These are phyloP conservation scores for Phallus indusiatus DNA, from an alignment of 768 basidiomycete species.

Conservation along the genomic window DNA sequence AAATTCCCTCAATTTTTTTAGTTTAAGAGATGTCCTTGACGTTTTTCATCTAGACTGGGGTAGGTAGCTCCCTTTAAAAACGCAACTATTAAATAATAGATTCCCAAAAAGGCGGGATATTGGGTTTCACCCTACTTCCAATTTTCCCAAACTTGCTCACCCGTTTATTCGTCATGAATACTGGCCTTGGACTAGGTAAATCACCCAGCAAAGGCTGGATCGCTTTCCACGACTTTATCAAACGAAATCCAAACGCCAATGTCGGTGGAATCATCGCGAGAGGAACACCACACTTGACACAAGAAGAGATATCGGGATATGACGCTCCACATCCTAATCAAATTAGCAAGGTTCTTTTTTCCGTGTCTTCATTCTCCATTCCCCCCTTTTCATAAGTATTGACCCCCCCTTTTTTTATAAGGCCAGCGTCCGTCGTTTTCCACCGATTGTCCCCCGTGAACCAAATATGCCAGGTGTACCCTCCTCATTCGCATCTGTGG, in stretches of 20 bases:
- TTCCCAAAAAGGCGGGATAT: not conserved
- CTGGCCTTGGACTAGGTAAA: conserved; percentile 3
- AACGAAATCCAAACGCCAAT: conserved; percentile 6
- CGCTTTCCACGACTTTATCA: conserved; percentile 5
- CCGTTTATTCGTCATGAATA: conserved; percentile 8
- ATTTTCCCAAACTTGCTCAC: conserved; percentile 9
- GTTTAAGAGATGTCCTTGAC: not conserved
- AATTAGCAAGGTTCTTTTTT: conserved; percentile 2
- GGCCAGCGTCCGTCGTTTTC: conserved; percentile 8
- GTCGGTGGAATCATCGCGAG: conserved; percentile 4
- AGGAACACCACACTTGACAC: conserved; percentile 8
- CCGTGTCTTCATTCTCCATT: not conserved
- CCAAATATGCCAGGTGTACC: conserved; percentile 7
- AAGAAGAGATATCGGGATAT: conserved; percentile 4
- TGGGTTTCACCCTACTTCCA: conserved; percentile 6
- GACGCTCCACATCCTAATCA: conserved; percentile 7
- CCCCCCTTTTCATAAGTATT: not conserved
- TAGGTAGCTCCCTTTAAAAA: not conserved
- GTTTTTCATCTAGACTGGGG: conserved; percentile 5
- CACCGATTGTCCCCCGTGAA: conserved; percentile 4
- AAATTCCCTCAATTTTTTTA: not conserved
- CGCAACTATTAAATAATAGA: not conserved
- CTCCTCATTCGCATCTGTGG: conserved; percentile 3
- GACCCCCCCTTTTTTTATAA: not conserved
- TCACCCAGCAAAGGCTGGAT: conserved; percentile 8